Percentiles rank a stretch among this genome's conserved stretches.
Conservation (phyloP, 306 rosid genomes). For the Citrullus mucosospermus region DNA sequence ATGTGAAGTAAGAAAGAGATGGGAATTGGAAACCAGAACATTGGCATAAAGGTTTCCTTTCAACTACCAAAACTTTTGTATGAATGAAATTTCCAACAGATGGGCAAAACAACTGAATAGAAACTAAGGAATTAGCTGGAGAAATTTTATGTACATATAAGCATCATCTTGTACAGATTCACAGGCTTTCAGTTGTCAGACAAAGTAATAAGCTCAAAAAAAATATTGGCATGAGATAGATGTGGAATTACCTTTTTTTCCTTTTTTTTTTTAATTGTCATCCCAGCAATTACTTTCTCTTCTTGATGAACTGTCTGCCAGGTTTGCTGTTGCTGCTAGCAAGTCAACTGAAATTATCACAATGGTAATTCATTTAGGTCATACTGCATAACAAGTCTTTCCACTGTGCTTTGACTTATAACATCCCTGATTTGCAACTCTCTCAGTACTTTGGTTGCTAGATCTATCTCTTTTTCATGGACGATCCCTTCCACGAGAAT, state of each 20-base stretch:
- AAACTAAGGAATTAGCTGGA: background rate
- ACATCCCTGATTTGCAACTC: constrained; percentile 43
- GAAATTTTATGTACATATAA: background rate
- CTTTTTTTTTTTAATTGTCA: background rate
- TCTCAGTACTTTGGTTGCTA: constrained; percentile 44
- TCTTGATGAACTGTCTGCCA: background rate
- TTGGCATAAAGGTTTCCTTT: background rate
- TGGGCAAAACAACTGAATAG: background rate
- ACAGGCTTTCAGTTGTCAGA: background rate
- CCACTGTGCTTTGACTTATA: constrained; percentile 49
- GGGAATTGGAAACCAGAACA: background rate
- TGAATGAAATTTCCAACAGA: background rate
- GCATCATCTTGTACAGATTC: background rate
- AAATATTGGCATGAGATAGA: background rate
- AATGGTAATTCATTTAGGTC: constrained; percentile 34
- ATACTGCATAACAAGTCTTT: constrained; percentile 64
- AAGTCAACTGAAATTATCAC: background rate
- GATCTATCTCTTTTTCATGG: constrained; percentile 49
- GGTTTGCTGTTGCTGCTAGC: background rate
- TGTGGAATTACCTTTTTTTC: background rate
- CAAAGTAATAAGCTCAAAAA: background rate
- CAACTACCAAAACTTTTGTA: background rate
- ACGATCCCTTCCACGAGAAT: constrained; percentile 78
- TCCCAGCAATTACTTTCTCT: background rate
- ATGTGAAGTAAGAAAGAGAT: background rate